phyloP scores from a whole-genome alignment of 805 yeast species.

The Metschnikowia anglica region DNA sequence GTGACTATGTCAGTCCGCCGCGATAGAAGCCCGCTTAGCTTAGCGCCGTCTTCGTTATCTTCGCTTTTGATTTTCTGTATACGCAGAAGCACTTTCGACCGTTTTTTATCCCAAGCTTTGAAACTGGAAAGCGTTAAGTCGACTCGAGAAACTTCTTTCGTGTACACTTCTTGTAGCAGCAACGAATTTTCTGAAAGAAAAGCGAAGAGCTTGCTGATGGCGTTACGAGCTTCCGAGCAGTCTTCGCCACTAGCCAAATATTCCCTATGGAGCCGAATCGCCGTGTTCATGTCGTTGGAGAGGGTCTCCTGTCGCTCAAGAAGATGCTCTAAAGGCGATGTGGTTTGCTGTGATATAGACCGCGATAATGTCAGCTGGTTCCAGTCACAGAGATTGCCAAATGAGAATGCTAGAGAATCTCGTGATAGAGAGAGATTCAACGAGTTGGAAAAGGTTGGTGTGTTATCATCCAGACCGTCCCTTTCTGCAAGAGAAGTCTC shows the following conservation, averaged over 20 bases:
- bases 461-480: slow-evolving; percentile 4
- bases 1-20: slow-evolving; percentile 33
- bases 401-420: slow-evolving; percentile 6
- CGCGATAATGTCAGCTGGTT: background rate
- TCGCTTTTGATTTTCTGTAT: slow-evolving; percentile 42
- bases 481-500: slow-evolving; percentile 1
- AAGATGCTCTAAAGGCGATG: slow-evolving; percentile 15
- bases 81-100: slow-evolving; percentile 32
- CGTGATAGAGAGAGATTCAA: slow-evolving; percentile 7
- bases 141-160: slow-evolving; percentile 34
- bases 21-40: slow-evolving; percentile 34
- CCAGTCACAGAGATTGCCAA: slow-evolving; percentile 8
- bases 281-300: slow-evolving; percentile 3
- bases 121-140: slow-evolving; percentile 30
- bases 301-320: slow-evolving; percentile 11
- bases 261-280: slow-evolving; percentile 10
- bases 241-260: slow-evolving; percentile 14
- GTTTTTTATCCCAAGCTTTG: slow-evolving; percentile 41
- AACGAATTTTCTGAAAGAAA: slow-evolving; percentile 43
- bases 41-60: slow-evolving; percentile 42
- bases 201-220: slow-evolving; percentile 5
- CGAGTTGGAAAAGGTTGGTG: slow-evolving; percentile 12
- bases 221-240: slow-evolving; percentile 8
- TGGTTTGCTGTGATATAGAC: background rate
- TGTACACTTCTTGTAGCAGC: slow-evolving; percentile 48